Evolutionary conservation across 73 alveolate species (phyloP).

Genomic region (Paramecium sexaurelia): DNA sequence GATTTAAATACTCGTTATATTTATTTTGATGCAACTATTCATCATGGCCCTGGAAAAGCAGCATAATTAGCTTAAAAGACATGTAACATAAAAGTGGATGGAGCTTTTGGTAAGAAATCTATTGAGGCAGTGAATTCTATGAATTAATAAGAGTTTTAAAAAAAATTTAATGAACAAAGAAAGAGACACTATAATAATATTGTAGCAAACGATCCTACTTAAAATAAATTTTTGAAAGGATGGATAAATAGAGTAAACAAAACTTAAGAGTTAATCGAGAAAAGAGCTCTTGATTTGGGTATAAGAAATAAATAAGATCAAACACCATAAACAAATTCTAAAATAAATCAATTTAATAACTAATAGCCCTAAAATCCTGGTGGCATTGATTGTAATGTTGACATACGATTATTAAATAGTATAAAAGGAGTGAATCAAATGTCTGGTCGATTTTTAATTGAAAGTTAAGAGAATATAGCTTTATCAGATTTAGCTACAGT

Average conservation of each 20-base stretch:
- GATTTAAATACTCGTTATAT: neutral
- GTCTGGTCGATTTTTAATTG: neutral
- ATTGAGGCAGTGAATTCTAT: neutral
- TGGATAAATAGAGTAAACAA: neutral
- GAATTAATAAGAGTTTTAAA: neutral
- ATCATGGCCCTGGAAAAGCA: neutral
- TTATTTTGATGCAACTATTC: neutral
- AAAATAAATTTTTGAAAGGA: neutral
- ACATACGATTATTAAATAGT: neutral
- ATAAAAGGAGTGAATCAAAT: neutral
- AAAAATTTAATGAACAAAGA: neutral
- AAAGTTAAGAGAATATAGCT: neutral
- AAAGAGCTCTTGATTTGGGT: neutral
- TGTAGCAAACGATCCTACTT: neutral
- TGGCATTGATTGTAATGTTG: neutral
- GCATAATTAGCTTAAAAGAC: neutral
- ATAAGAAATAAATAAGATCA: too few species aligned
- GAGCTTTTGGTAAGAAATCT: neutral
- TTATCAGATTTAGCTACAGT: slow-evolving; percentile 16
- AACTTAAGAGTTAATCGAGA: too few species aligned
- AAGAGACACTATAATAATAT: neutral
- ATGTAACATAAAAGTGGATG: neutral
- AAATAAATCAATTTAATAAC: too few species aligned
- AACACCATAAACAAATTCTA: too few species aligned
- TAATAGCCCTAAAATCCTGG: neutral